Percentiles rank a stretch among this genome's conserved stretches.
These are phyloP conservation scores for Gracilaria caudata DNA, from an alignment of 23 red algal species.

Conservation along the genomic window DNA sequence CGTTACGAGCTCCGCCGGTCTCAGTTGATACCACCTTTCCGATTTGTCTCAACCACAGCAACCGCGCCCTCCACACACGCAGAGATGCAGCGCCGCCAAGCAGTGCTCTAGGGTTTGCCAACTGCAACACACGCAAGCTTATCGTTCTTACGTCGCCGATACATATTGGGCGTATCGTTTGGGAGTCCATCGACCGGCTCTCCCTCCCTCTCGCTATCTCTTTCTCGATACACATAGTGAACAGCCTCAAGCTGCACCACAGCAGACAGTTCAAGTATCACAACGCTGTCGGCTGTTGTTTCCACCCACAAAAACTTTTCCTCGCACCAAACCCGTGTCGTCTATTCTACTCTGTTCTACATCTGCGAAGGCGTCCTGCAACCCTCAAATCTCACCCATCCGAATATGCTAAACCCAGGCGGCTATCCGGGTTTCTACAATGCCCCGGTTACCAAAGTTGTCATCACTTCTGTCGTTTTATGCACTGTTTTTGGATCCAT, in stretches of 20 bases:
- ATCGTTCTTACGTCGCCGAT: not conserved
- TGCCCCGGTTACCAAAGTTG: slow-evolving; percentile 56
- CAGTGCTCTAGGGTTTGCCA: not conserved
- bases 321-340: too few relatives aligned
- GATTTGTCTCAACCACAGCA: not conserved
- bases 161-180: not conserved
- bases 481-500: slow-evolving; percentile 61
- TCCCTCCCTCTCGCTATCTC: not conserved
- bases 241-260: not conserved
- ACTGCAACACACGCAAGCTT: not conserved
- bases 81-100: not conserved
- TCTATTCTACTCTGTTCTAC: not conserved
- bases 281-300: not conserved
- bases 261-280: not conserved
- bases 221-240: not conserved
- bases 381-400: not conserved
- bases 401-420: slow-evolving; percentile 46
- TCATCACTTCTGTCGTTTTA: slow-evolving; percentile 34
- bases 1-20: not conserved
- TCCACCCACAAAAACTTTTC: too few relatives aligned
- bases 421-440: slow-evolving; percentile 49
- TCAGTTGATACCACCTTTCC: not conserved
- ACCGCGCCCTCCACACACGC: not conserved
- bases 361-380: not conserved
- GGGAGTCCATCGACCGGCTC: not conserved